Conservation (phyloP, 176 grass and related monocot genomes). For the Puccinellia tenuiflora region DNA sequence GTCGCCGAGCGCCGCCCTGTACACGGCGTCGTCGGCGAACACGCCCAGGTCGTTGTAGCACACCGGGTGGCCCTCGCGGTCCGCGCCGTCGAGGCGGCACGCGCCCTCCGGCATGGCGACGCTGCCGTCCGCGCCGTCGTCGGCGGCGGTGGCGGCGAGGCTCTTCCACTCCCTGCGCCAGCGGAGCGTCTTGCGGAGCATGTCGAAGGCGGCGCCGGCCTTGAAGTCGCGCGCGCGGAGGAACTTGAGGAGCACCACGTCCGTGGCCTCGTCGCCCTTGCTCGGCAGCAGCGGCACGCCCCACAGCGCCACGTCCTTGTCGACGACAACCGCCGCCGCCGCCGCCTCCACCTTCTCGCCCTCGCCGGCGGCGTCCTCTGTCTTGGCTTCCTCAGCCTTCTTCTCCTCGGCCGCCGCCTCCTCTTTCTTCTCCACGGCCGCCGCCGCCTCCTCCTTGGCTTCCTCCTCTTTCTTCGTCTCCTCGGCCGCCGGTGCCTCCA, state of each 20-base stretch:
- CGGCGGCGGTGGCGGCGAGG: constrained; percentile 15
- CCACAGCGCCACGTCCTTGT: constrained; percentile 67
- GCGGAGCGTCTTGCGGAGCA: constrained; percentile 64
- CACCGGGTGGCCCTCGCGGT: constrained; percentile 88
- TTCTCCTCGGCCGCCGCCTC: not conserved
- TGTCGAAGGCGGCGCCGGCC: constrained; percentile 77
- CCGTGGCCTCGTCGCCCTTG: constrained; percentile 61
- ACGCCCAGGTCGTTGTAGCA: constrained; percentile 73
- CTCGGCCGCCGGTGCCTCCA: no score
- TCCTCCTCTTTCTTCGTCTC: not conserved
- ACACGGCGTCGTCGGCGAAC: constrained; percentile 60
- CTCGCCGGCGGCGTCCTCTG: not conserved
- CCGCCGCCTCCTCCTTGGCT: not conserved
- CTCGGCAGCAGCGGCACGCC: constrained; percentile 78
- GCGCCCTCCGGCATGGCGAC: constrained; percentile 20
- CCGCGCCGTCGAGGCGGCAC: constrained; percentile 65
- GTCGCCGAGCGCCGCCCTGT: constrained; percentile 50
- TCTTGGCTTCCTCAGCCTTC: not conserved
- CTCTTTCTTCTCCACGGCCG: no score
- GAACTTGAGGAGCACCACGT: constrained; percentile 94
- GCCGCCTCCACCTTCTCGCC: not conserved
- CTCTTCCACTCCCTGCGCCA: constrained; percentile 67
- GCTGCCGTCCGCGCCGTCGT: not conserved
- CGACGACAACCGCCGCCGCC: not conserved
- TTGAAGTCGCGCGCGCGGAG: constrained; percentile 97